A percentile compares a stretch with the other conserved stretches of the same genome.
phyloP scores from a whole-genome alignment of 352 stramenopile species.

The Phytophthora agathidicida region DNA sequence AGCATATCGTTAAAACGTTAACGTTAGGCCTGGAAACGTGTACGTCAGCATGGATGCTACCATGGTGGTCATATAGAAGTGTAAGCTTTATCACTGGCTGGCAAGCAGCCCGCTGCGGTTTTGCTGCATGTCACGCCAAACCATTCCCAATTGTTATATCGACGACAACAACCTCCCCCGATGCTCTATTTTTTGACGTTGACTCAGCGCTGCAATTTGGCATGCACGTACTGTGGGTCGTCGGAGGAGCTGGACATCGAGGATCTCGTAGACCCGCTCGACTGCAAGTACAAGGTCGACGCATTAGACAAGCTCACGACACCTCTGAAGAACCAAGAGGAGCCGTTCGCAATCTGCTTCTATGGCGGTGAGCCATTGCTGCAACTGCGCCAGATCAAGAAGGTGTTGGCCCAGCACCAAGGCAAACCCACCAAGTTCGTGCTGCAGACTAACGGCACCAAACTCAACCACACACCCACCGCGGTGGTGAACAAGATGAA shows the following conservation, averaged over 20 bases:
- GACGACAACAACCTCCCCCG: neutral
- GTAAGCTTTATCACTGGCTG: conserved; percentile 11
- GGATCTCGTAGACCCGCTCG: conserved; percentile 28
- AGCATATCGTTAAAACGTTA: too few species aligned
- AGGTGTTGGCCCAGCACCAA: conserved; percentile 42
- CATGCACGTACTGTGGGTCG: conserved; percentile 45
- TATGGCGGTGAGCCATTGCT: conserved; percentile 44
- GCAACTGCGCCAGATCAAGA: conserved; percentile 42
- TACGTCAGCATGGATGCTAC: conserved; percentile 23
- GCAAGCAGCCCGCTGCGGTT: neutral
- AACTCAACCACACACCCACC: conserved; percentile 39
- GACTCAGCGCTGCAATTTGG: conserved; percentile 40
- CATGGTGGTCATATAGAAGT: conserved; percentile 22
- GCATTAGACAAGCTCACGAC: conserved; percentile 23
- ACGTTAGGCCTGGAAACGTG: neutral
- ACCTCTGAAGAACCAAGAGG: conserved; percentile 19
- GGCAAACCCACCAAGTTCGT: conserved; percentile 27
- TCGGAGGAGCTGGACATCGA: conserved; percentile 43
- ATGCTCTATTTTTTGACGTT: conserved; percentile 39
- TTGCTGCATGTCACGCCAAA: conserved; percentile 3
- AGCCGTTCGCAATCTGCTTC: conserved; percentile 45
- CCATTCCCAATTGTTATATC: conserved; percentile 3
- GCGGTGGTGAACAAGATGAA: conserved; percentile 40
- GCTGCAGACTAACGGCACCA: conserved; percentile 42
- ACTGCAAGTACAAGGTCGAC: conserved; percentile 32